These are phyloP conservation scores for Bonia amplexicaulis DNA, from an alignment of 176 grass and related monocot species.

Conservation along the genomic window DNA sequence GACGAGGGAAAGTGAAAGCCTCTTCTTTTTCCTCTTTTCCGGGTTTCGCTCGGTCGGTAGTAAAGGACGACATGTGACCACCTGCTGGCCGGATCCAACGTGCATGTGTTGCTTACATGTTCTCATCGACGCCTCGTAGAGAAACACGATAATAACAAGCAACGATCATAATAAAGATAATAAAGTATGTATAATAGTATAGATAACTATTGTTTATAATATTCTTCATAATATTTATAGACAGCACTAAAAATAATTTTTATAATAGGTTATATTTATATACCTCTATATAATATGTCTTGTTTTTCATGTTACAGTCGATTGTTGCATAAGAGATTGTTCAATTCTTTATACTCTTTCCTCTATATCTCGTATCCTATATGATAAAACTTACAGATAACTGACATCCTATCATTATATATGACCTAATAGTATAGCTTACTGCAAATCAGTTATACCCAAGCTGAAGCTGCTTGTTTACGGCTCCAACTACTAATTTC, in stretches of 20 bases:
- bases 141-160: not conserved
- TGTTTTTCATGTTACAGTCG: no score
- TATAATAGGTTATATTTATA: no score
- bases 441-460: not conserved
- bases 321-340: no score
- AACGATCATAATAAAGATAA: not conserved
- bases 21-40: not conserved
- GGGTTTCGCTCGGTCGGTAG: conserved; percentile 21
- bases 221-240: no score
- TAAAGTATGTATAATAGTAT: not conserved
- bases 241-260: no score
- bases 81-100: conserved; percentile 17
- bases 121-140: not conserved
- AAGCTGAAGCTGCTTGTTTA: not conserved
- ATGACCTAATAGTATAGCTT: not conserved
- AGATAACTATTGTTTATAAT: no score
- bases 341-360: no score
- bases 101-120: conserved; percentile 1
- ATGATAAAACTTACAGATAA: no score
- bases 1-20: conserved; percentile 2
- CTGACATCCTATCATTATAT: no score
- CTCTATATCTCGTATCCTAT: no score
- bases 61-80: conserved; percentile 9
- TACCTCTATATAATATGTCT: no score
- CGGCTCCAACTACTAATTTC: not conserved